These are phyloP conservation scores for Heliamphora exappendiculata DNA, from an alignment of 148 eudicot genomes.

Conservation along the genomic window DNA sequence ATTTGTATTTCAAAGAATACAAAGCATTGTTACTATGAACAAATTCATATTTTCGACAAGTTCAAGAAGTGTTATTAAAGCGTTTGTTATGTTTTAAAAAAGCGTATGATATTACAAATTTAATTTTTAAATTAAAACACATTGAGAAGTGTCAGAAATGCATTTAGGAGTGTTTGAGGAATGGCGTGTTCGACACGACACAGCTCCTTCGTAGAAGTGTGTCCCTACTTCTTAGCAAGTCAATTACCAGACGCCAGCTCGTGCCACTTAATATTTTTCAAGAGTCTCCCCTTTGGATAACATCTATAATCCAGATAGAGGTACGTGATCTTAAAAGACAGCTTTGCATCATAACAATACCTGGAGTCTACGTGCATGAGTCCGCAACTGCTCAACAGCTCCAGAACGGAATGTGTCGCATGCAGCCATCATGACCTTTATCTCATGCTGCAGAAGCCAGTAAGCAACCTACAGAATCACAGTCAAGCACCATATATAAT, in stretches of 20 bases:
- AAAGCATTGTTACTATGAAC: no score
- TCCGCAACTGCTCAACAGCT: constrained; percentile 96
- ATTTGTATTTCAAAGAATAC: no score
- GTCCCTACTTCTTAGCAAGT: no score
- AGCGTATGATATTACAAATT: no score
- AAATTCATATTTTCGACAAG: no score
- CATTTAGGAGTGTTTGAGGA: no score
- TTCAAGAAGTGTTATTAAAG: no score
- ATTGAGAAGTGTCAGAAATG: no score
- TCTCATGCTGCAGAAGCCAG: constrained; percentile 87
- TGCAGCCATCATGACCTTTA: constrained; percentile 99
- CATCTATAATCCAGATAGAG: not conserved
- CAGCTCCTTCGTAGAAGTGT: no score
- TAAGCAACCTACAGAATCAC: constrained; percentile 68
- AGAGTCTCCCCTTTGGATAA: not conserved
- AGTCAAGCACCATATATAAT: constrained; percentile 6
- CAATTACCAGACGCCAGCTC: not conserved
- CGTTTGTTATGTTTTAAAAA: no score
- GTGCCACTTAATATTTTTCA: not conserved
- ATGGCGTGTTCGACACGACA: no score
- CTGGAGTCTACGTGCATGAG: constrained; percentile 98
- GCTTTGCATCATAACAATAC: constrained; percentile 20
- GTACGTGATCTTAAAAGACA: not conserved
- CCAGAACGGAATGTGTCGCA: constrained; percentile 98
- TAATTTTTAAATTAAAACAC: no score